These are phyloP conservation scores for Neurospora tetraspora DNA, from an alignment of 495 filamentous ascomycete species.

Conservation along the genomic window DNA sequence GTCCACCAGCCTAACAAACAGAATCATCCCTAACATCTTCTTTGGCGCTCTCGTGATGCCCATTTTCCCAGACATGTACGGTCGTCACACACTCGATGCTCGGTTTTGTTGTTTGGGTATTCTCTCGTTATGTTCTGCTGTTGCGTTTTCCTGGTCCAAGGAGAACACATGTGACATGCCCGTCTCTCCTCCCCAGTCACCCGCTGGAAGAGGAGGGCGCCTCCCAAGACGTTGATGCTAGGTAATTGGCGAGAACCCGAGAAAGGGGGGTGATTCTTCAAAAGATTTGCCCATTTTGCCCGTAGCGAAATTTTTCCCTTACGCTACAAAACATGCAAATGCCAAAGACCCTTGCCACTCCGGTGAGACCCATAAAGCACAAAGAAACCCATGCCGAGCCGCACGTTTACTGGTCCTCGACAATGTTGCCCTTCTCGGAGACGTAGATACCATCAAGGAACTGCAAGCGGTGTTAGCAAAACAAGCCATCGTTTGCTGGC, in stretches of 20 bases:
- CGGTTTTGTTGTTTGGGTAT: neutral
- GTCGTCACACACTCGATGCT: neutral
- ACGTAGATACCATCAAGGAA: constrained; percentile 99
- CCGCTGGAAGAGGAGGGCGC: neutral
- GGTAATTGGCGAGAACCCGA: constrained; percentile 13
- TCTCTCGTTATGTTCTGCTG: neutral
- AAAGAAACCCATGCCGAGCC: constrained; percentile 37
- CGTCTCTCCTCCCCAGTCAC: neutral
- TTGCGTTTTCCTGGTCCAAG: neutral
- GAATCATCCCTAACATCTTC: constrained; percentile 2
- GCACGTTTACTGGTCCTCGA: constrained; percentile 46
- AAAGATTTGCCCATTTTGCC: constrained; percentile 37
- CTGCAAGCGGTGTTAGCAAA: constrained; percentile 41
- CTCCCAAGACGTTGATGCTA: constrained; percentile 9
- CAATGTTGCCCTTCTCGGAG: constrained; percentile 91
- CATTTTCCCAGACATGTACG: neutral
- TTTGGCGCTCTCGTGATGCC: neutral
- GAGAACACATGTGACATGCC: constrained; percentile 2
- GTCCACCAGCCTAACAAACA: neutral
- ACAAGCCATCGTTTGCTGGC: neutral
- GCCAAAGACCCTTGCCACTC: constrained; percentile 32
- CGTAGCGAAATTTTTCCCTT: constrained; percentile 28
- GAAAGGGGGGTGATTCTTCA: constrained; percentile 15
- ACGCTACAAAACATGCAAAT: constrained; percentile 51
- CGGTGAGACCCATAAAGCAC: constrained; percentile 33